phyloP scores from a whole-genome alignment of 2,329 filamentous ascomycete species.

The Albifimbria verrucaria region DNA sequence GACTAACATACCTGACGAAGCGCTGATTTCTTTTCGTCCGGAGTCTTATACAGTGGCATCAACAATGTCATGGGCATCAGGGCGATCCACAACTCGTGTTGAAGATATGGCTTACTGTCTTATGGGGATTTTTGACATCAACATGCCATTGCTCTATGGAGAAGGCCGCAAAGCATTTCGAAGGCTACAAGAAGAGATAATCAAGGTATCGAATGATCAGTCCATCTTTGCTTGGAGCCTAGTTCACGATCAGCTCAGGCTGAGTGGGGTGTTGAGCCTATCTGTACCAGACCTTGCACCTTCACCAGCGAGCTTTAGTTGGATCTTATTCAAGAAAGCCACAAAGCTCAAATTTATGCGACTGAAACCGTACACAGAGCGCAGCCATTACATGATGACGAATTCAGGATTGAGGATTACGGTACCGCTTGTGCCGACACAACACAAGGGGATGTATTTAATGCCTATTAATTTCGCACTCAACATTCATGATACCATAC shows the following conservation, averaged over 20 bases:
- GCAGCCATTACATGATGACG: background rate
- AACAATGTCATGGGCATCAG: background rate
- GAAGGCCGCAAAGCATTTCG: background rate
- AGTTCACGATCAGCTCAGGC: background rate
- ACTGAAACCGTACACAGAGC: background rate
- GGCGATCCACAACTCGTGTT: background rate
- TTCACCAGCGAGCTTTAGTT: background rate
- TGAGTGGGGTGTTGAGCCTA: background rate
- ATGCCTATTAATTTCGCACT: background rate
- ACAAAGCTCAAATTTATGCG: background rate
- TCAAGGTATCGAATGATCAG: background rate
- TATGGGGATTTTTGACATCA: background rate
- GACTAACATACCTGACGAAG: background rate
- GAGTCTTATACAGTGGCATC: background rate
- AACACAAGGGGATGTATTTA: background rate
- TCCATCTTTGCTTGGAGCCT: background rate
- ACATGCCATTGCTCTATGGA: background rate
- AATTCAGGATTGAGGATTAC: background rate
- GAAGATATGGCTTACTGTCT: background rate
- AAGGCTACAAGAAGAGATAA: background rate
- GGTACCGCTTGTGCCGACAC: background rate
- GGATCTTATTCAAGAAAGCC: background rate
- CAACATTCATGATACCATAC: background rate
- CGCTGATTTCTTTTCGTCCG: background rate
- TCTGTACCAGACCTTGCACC: background rate